Evolutionary conservation across 148 eudicot species (phyloP).

Genomic region (Fagopyrum homotropicum): DNA sequence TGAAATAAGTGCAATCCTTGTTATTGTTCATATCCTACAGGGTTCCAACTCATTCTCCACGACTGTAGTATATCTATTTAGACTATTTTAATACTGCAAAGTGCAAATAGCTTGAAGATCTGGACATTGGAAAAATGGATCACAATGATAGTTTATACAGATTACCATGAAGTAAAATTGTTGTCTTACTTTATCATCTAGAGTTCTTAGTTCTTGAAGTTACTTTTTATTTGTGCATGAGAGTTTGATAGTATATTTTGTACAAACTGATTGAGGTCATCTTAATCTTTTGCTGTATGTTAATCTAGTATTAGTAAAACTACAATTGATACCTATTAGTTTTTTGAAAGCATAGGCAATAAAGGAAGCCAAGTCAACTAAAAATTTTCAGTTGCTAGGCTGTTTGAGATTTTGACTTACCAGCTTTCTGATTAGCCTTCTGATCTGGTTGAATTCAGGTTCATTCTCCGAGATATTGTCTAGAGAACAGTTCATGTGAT

Average conservation of each 20-base stretch:
- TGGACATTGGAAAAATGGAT: conserved; percentile 20
- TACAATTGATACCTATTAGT: too few relatives aligned
- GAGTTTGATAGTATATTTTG: background rate
- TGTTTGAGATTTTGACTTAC: too few relatives aligned
- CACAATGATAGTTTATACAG: conserved; percentile 28
- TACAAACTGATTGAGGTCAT: background rate
- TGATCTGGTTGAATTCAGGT: too few relatives aligned
- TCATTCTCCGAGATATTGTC: too few relatives aligned
- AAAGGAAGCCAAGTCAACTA: too few relatives aligned
- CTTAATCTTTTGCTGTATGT: too few relatives aligned
- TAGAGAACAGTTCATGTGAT: too few relatives aligned
- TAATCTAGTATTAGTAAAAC: too few relatives aligned
- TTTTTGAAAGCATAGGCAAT: too few relatives aligned
- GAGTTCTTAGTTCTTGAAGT: background rate
- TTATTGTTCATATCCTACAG: background rate
- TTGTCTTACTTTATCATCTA: background rate
- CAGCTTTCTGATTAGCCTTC: too few relatives aligned
- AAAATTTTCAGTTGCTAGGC: too few relatives aligned
- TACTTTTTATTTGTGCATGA: background rate
- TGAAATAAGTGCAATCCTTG: conserved; percentile 17
- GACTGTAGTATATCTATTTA: conserved; percentile 9
- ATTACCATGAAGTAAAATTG: conserved; percentile 54
- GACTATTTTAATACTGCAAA: conserved; percentile 1
- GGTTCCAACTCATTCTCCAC: background rate
- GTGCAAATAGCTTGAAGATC: conserved; percentile 50